Evolutionary conservation across 305 asterid species (phyloP), one percentile per base, ranked within the genome.

Genomic region (Lippia alba): DNA sequence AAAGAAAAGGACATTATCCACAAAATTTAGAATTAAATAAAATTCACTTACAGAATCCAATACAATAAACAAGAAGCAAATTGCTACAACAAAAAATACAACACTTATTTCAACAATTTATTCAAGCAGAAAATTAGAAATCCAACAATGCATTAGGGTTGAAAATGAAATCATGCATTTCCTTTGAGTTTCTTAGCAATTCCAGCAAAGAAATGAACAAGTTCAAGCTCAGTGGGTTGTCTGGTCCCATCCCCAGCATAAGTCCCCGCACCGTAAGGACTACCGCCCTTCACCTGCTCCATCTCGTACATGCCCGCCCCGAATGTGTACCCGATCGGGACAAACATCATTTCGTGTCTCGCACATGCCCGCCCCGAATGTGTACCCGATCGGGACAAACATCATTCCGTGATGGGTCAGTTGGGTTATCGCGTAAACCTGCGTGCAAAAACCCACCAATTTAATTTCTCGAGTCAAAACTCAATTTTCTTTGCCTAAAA

Each of bases 251-350:
- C 82, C 14, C 79, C 82, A 30, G 76, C 82, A 1, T 10, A 73
- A 0, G 79, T 76, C 49, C 80, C 80, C 0, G 70, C 76, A 9
- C 80, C 80, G 40, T 76, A 76, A 16, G 80, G 80, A 15, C 74
- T 72, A 9, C 78, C 78, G 6, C 78, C 81, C 69, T 77, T 77
- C 3, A 77, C 55, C 66, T 66, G 7, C 66, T 72, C 81, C 74
- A 77, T 71, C 50, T 71, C 74, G 12, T 66, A 72, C 78, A 72
- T 77, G 11, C 81, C 74, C 5, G 63, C 77, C 14, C 81, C 81
- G 20, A 53, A 77, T 11, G 81, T 69, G 59, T 76, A 76, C 9
- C 79, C 81, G 56, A 72, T 61, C 0, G 82, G 82, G 10, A 78
- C 82, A 67, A 67, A 78, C 1, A n/a, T n/a, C n/a, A n/a, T n/a